Evolutionary conservation across 1,139 yeast species (phyloP).

Genomic region (Ashbya aceris): DNA sequence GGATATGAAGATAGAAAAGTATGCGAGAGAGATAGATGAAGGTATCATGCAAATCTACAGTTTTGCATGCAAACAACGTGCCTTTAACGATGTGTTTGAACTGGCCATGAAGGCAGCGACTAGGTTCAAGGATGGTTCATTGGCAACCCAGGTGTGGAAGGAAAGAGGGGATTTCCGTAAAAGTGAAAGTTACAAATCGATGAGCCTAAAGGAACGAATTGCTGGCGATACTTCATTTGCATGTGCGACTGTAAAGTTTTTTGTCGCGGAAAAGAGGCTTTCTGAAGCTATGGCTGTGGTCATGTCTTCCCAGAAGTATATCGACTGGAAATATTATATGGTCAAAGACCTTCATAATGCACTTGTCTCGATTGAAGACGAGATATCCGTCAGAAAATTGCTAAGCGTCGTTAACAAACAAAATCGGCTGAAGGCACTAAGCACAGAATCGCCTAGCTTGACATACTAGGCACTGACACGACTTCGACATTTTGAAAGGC

Average conservation of each 20-base stretch:
- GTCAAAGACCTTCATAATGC: slow-evolving; percentile 40
- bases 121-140: slow-evolving; percentile 40
- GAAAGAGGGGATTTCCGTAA: slow-evolving; percentile 72
- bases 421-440: not conserved
- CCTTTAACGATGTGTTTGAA: slow-evolving; percentile 49
- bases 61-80: slow-evolving; percentile 10
- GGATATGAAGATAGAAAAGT: not conserved
- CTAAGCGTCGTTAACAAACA: slow-evolving; percentile 22
- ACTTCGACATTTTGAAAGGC: no score
- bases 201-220: slow-evolving; percentile 36
- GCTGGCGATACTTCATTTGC: slow-evolving; percentile 37
- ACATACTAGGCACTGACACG: no score
- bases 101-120: slow-evolving; percentile 62
- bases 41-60: slow-evolving; percentile 11
- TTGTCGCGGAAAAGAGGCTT: slow-evolving; percentile 25
- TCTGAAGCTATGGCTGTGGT: slow-evolving; percentile 67
- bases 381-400: slow-evolving; percentile 27
- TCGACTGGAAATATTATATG: slow-evolving; percentile 61
- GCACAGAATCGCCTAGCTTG: no score
- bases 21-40: not conserved
- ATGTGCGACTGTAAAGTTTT: slow-evolving; percentile 23
- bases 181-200: slow-evolving; percentile 37
- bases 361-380: slow-evolving; percentile 45
- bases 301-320: slow-evolving; percentile 55
- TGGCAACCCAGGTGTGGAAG: slow-evolving; percentile 61